Conservation (phyloP, 306 rosid species). For the Vigna trinervia region DNA sequence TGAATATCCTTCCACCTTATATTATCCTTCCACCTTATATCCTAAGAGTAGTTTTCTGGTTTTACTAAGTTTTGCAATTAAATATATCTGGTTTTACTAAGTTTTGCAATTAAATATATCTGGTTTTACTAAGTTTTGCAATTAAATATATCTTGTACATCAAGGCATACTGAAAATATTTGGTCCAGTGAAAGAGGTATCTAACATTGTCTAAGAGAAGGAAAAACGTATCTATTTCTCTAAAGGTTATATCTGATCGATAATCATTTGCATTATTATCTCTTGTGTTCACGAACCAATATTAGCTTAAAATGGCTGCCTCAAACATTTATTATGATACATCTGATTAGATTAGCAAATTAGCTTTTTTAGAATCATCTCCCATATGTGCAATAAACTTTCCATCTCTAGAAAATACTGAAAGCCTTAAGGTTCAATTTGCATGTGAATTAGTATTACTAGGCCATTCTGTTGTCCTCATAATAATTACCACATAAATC, state of each 20-base stretch:
- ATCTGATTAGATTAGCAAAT: conserved; percentile 18
- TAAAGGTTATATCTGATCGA: neutral
- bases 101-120: neutral
- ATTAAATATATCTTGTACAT: conserved; percentile 21
- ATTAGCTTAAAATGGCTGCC: conserved; percentile 5
- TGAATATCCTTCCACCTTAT: too few relatives aligned
- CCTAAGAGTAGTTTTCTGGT: too few relatives aligned
- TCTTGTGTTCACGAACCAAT: conserved; percentile 17
- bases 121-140: conserved; percentile 19
- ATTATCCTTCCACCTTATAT: too few relatives aligned
- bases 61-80: too few relatives aligned
- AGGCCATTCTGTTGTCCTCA: neutral
- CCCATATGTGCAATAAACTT: conserved; percentile 10
- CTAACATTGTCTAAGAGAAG: conserved; percentile 10
- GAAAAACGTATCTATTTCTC: neutral
- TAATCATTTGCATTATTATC: conserved; percentile 9
- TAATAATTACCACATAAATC: neutral
- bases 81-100: too few relatives aligned
- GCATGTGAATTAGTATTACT: neutral
- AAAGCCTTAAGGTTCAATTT: conserved; percentile 1
- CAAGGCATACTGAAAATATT: neutral
- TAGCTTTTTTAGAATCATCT: conserved; percentile 15
- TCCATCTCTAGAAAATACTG: conserved; percentile 17
- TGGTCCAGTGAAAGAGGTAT: conserved; percentile 1
- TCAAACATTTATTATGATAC: conserved; percentile 7